Evolutionary conservation across 1,284 basidiomycete genomes (phyloP).

Genomic region (Singerocomus inundabilis): DNA sequence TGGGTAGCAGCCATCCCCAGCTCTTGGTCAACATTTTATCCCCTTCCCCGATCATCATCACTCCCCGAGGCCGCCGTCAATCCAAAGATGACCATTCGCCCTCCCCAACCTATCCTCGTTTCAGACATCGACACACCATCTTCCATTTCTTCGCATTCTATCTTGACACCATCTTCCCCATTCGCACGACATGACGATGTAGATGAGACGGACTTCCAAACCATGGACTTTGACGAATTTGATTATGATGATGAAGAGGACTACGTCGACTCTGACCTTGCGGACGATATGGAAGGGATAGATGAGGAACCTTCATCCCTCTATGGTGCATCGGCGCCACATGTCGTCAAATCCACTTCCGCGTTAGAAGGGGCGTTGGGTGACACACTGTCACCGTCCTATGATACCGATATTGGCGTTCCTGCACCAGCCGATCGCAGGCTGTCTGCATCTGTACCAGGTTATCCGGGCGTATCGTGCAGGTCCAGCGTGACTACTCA

Average conservation of each 20-base stretch:
- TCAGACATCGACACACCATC: constrained; percentile 34
- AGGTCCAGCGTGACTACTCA: constrained; percentile 12
- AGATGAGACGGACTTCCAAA: constrained; percentile 9
- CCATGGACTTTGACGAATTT: constrained; percentile 34
- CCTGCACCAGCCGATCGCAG: constrained; percentile 25
- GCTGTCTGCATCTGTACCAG: constrained; percentile 33
- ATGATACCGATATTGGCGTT: constrained; percentile 2
- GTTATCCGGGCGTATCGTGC: constrained; percentile 27
- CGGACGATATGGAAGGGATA: constrained; percentile 33
- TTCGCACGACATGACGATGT: constrained; percentile 22
- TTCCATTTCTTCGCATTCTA: constrained; percentile 32
- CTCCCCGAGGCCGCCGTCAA: constrained; percentile 22
- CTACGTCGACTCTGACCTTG: constrained; percentile 30
- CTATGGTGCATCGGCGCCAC: constrained; percentile 24
- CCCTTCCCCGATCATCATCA: constrained; percentile 16
- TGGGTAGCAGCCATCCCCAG: constrained; percentile 12
- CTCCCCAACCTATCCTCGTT: constrained; percentile 20
- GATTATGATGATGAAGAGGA: constrained; percentile 35
- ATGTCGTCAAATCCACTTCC: constrained; percentile 32
- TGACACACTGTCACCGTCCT: constrained; percentile 20
- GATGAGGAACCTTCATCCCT: constrained; percentile 22
- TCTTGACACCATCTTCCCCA: constrained; percentile 32
- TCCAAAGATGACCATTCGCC: constrained; percentile 30
- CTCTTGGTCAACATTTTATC: constrained; percentile 26
- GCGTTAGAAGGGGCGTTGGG: constrained; percentile 33